Evolutionary conservation across 768 basidiomycete species (phyloP), one percentile per base, ranked within the genome.

Genomic region (Multifurca ochricompacta): DNA sequence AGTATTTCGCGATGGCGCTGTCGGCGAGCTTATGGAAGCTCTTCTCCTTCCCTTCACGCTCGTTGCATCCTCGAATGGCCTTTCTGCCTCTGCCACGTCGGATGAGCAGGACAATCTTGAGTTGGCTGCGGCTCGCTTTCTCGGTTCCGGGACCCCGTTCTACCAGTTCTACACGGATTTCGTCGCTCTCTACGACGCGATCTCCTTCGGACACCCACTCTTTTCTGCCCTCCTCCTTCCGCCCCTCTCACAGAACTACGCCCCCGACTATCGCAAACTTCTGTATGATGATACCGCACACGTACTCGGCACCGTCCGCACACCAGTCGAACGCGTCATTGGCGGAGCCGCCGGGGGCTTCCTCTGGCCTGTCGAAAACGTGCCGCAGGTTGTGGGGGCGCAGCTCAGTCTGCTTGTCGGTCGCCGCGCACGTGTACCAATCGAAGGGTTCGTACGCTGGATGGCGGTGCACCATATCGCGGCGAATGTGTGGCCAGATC

Each of bases 141-240:
- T 91, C n/a, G 82, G 85, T 0, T 58, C 74, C 1, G 69, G 71
- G 4, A 82, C 83, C 0, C 91, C 93, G 0, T 97, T 97, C 74
- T 96, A 82, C 73, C 92, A 95, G 67, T 91, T 87, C 64, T 98
- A 92, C 71, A 87, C 86, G 13, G 93, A 96, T 68, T 85, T 96
- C 65, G 75, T 95, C 52, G 83, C 80, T 1, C 71, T 97, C n/a
- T 98, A 94, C 69, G 88, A 91, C 63, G 79, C 91, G 3, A 82
- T 92, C 61, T 97, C 94, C 7, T 94, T 94, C 67, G 79, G 83
- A 2, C 82, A 97, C 63, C 74, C 77, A 0, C 67, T 81, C 1
- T 98, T 98, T 63, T 81, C 79, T 11, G 73, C 77, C 2, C 75
- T 95, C 11, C 75, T 96, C 13, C 74, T 94, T 6, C 80, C 87